Evolutionary conservation across 306 rosid species (phyloP), one percentile per base, ranked within the genome.

Genomic region (Amphicarpaea edgeworthii): DNA sequence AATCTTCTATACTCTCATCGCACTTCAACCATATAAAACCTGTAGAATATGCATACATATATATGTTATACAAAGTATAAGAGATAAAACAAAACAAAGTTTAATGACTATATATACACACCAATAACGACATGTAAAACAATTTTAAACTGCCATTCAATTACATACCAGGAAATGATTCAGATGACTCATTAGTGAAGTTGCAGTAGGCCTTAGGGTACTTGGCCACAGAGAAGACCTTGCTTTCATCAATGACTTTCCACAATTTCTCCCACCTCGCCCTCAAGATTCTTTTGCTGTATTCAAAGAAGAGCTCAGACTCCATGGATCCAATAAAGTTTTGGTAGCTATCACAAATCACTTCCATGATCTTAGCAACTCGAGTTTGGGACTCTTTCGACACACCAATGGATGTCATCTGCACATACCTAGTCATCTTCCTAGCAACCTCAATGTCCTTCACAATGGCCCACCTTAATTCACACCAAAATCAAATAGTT

Each of bases 381-480:
- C 97, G 83, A 24, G 47, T 40, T 68, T 91, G 98, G 2, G 98
- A 90, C 73, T 91, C 98, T 71, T 83, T 91, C 12, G 98, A 85
- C 46, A 91, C 96, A 0, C 98, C 98, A 46, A 91, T 82, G 19
- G 97, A 83, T 79, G 82, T 86, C 73, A 88, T 66, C 54, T 84
- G 89, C 7, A 90, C 72, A 60, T 79, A 94, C 21, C 20, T 54
- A 0, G 87, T 73, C 96, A 94, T 91, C 86, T 85, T 92, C 37
- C 53, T 81, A 0, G 96, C 97, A 34, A 90, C 73, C 61, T 86
- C 94, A 62, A 73, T 78, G 82, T 87, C 97, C 81, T 88, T 94
- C 40, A 92, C 93, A 19, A 94, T 43, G 0, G 97, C 97, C 97
- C 98, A 88, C 15, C 96, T 90, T n/a, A n/a, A n/a, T n/a, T 51